Evolutionary conservation across 73 alveolate genomes (phyloP), one percentile per base, ranked within the genome.

Genomic region (Tetrahymena elliotti): DNA sequence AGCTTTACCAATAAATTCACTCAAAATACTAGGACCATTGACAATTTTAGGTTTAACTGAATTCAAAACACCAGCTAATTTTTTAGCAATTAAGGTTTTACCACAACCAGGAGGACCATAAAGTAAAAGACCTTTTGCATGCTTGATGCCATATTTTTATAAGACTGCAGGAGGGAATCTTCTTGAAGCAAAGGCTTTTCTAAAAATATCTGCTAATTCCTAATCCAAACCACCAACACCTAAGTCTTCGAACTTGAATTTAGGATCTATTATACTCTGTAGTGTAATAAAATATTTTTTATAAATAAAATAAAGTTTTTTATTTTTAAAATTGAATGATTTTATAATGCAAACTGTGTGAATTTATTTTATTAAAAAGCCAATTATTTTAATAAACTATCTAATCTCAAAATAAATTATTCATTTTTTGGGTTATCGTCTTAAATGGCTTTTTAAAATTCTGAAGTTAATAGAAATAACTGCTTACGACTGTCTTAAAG

Each of bases 151-250:
- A 97, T 98, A 98, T 97, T 98, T 99, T 82, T 99, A 99, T 68
- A 99, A 96, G 95, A 98, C 98, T 41, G 97, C 98, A 35, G 99
- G 98, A 16, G 99, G 99, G 96, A 99, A 98, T 93, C 99, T 96
- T 84, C 99, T 97, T 27, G 99, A 97, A 84, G 99, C 99, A 95
- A 99, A 99, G 15, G 99, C 99, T 84, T 99, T 98, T 96, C 99
- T 97, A 97, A 99, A 99, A 37, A 99, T 99, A 95, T 98, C 99
- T 27, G 99, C 98, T 41, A 99, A 98, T 96, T 98, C 99, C 53
- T 93, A 95, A 93, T 99, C 99, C 84, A 99, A 96, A 38, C 99
- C 99, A 53, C 99, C 99, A 41, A 99, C 99, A 41, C 99, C 99
- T 94, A 99, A 96, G 95, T 99, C 99, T 94, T 99, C 99, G 97